Base-by-base conservation (phyloP, 148 eudicot genomes). In the Euryodendron excelsum region DNA sequence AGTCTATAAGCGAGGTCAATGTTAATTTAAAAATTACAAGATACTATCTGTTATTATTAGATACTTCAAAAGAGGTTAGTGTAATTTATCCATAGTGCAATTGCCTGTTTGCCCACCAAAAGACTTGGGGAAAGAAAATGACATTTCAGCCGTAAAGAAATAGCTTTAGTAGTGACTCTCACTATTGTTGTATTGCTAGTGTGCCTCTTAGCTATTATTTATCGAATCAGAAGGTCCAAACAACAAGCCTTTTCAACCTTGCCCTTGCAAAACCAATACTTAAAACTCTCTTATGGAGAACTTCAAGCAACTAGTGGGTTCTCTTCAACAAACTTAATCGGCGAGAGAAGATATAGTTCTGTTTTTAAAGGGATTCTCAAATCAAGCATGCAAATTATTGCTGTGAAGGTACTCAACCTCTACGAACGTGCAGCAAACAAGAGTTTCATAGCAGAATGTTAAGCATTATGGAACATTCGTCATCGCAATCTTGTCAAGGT, bases 261-360 rank as follows among this genome's bases (percentile, higher is more conserved):
- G 21, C 30, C 25, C 4, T 2, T 41, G 28, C 30, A 25, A 39
- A 68, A 64, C 28, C 44, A 47, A 23, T 31, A 63, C 12, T 21
- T 21, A 12, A 27, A 21, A 47, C 45, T 76, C 28, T 76, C 79
- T 18, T 76, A 47, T 37, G 44, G n/a, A 63, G 71, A 76, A 31
- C 79, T 76, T 76, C 10, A 47, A 33, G 79, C 79, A 8, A 76
- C 78, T 3, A 45, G 45, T 76, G 58, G 56, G 41, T 76, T 76
- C 34, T 62, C 78, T 10, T 11, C 56, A 76, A 15, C 25, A 9
- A 76, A 65, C 13, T n/a, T 76, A 39, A 64, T 76, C 10, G 79
- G 79, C 21, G 11, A 65, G 39, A 72, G 79, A 11, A 52, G 72
- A 65, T 76, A 18, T 21, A 21, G 72, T 50, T 64, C 47, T 18